Conservation (phyloP, 2,329 filamentous ascomycete species). For the Sporothrix humicola region DNA sequence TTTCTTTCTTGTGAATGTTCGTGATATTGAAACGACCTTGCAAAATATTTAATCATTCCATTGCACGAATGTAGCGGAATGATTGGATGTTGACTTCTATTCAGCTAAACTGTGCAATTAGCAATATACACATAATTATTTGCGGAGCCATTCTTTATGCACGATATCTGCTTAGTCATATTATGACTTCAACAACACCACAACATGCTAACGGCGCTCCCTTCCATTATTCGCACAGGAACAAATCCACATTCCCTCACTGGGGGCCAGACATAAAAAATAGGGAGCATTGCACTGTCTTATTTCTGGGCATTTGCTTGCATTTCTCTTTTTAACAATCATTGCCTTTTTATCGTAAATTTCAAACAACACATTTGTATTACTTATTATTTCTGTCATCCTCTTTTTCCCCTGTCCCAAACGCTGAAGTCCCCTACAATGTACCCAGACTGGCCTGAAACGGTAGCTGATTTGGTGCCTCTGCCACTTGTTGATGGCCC, state of each 20-base stretch:
- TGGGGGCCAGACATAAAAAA: too few species aligned
- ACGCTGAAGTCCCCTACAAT: background rate
- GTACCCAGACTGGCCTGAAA: constrained; percentile 18
- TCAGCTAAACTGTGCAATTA: too few species aligned
- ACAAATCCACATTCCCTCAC: background rate
- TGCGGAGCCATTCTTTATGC: too few species aligned
- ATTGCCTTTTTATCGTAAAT: background rate
- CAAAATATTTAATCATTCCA: background rate
- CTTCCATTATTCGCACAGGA: background rate
- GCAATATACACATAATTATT: too few species aligned
- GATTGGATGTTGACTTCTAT: too few species aligned
- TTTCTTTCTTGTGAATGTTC: too few species aligned
- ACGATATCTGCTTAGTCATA: background rate
- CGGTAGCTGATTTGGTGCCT: background rate
- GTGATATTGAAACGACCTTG: too few species aligned
- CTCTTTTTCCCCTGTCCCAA: background rate
- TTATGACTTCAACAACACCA: background rate
- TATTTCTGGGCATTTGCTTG: too few species aligned
- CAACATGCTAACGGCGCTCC: background rate
- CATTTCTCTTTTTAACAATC: too few species aligned
- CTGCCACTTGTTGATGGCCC: constrained; percentile 5
- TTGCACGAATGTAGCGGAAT: too few species aligned
- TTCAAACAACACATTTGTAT: background rate
- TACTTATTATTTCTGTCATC: background rate
- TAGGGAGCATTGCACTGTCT: too few species aligned